Evolutionary conservation across 805 yeast species (phyloP).

Genomic region (Kluyveromyces nonfermentans): DNA sequence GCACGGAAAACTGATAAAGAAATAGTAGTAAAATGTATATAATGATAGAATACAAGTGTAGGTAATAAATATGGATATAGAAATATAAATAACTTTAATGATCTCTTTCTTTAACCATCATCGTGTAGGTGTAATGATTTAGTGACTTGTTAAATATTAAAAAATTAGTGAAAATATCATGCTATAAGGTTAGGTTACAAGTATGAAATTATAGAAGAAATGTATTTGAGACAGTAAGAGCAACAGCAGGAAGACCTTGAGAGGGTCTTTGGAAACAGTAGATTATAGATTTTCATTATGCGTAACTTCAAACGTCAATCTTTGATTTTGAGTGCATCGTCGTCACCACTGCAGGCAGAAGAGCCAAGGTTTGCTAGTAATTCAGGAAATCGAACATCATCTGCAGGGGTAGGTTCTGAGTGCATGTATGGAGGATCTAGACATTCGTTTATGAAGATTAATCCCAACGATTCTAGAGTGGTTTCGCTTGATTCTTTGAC

Average conservation of each 20-base stretch:
- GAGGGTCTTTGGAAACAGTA: neutral
- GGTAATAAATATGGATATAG: too few relatives aligned
- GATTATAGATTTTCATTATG: neutral
- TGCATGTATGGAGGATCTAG: neutral
- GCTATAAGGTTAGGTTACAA: too few relatives aligned
- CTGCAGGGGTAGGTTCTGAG: neutral
- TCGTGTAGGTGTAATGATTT: too few relatives aligned
- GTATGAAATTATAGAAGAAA: too few relatives aligned
- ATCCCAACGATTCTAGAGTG: slow-evolving; percentile 5
- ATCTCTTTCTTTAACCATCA: too few relatives aligned
- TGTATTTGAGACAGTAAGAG: neutral
- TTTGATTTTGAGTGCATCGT: slow-evolving; percentile 9
- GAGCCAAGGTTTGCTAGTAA: neutral
- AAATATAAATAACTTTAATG: too few relatives aligned
- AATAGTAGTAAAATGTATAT: too few relatives aligned
- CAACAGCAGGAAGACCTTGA: neutral
- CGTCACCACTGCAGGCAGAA: slow-evolving; percentile 6
- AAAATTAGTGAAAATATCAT: too few relatives aligned
- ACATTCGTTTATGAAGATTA: slow-evolving; percentile 6
- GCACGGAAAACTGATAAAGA: too few relatives aligned
- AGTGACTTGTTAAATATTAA: too few relatives aligned
- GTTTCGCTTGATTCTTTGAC: slow-evolving; percentile 8
- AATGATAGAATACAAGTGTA: too few relatives aligned
- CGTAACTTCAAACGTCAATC: slow-evolving; percentile 5
- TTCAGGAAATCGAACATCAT: slow-evolving; percentile 1